Conservation (phyloP, 306 rosid genomes). For the Ormosia semicastrata region DNA sequence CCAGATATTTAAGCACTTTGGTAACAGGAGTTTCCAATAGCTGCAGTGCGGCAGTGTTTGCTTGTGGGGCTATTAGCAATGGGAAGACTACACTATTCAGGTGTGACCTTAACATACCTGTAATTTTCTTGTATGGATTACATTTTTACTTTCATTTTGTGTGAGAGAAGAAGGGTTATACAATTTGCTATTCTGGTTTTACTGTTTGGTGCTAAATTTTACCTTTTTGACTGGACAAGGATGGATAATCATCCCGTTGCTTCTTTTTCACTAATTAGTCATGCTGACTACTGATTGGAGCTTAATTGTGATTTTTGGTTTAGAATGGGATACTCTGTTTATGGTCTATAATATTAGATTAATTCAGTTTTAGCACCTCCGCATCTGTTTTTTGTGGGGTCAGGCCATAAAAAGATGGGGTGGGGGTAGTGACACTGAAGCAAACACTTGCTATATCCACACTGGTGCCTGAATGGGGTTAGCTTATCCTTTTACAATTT, state of each 20-base stretch:
- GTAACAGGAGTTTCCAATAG: constrained; percentile 48
- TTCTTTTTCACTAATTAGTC: not conserved
- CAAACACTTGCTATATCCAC: not conserved
- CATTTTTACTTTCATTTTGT: not conserved
- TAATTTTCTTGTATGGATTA: not conserved
- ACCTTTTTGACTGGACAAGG: not conserved
- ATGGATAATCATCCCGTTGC: not conserved
- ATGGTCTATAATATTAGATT: not conserved
- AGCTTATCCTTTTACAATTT: not conserved
- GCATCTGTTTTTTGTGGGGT: not conserved
- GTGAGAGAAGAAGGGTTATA: not conserved
- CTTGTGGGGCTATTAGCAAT: constrained; percentile 53
- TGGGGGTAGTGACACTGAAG: too few species aligned
- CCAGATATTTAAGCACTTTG: constrained; percentile 51
- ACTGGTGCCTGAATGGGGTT: not conserved
- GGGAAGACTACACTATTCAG: constrained; percentile 66
- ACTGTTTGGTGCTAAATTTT: not conserved
- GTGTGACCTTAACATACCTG: constrained; percentile 34
- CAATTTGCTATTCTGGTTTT: not conserved
- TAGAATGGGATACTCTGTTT: not conserved
- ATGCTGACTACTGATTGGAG: not conserved
- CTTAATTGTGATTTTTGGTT: not conserved
- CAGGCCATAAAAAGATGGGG: not conserved
- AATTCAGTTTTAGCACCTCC: not conserved
- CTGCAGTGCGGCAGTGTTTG: constrained; percentile 45